These are phyloP conservation scores for Ophiorrhiza pumila DNA, from an alignment of 257 asterid species.

Conservation along the genomic window DNA sequence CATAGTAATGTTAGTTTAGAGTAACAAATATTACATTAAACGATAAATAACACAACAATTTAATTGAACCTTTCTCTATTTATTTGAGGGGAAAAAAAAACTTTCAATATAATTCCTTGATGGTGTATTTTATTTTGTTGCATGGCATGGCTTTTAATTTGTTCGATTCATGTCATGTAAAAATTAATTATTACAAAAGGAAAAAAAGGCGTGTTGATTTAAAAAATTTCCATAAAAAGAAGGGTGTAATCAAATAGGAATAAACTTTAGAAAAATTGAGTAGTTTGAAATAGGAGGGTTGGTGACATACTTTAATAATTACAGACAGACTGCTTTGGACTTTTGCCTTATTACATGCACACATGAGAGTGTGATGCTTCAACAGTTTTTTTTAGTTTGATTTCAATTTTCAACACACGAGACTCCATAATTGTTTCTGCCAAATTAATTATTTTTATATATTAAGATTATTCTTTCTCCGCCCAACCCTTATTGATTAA, in stretches of 20 bases:
- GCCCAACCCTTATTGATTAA: background rate
- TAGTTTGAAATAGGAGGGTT: background rate
- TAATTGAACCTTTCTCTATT: too few species aligned
- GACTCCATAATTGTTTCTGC: slow-evolving; percentile 4
- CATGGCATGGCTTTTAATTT: too few species aligned
- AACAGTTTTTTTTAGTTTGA: background rate
- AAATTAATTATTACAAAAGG: too few species aligned
- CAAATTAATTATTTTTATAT: slow-evolving; percentile 5
- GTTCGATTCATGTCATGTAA: too few species aligned
- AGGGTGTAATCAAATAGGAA: slow-evolving; percentile 4
- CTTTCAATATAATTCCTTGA: too few species aligned
- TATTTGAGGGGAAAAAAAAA: too few species aligned
- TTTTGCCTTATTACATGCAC: slow-evolving; percentile 11
- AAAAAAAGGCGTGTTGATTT: too few species aligned
- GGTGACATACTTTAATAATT: slow-evolving; percentile 14
- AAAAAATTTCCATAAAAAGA: background rate
- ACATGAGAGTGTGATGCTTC: slow-evolving; percentile 14
- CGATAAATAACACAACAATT: too few species aligned
- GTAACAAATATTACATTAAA: too few species aligned
- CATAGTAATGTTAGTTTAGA: background rate
- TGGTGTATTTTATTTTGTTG: too few species aligned
- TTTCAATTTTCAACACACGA: slow-evolving; percentile 13
- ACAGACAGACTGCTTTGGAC: slow-evolving; percentile 10
- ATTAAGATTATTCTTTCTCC: slow-evolving; percentile 3
- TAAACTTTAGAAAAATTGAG: background rate